Evolutionary conservation across 257 asterid species (phyloP), one percentile per base, ranked within the genome.

Genomic region (Primulina tabacum): DNA sequence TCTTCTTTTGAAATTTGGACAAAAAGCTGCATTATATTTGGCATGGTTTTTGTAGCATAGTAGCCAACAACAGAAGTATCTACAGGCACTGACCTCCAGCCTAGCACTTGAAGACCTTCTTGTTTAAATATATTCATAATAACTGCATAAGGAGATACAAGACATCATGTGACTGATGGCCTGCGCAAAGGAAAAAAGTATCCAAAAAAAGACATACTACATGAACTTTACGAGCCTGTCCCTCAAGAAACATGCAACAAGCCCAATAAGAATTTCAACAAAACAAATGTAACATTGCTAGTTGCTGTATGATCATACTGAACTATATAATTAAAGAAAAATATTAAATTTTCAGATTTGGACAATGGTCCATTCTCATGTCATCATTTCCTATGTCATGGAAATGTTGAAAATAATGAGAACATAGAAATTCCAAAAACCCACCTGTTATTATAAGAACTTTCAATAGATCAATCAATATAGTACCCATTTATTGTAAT

Each of bases 71-170:
- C 78, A 58, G 95, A 82, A 58, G 76, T 47, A 71, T 94, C 92
- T 53, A 91, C 88, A n/a, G 97, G 99, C 69, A 94, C 99, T 34
- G 89, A 69, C 82, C 99, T 83, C 99, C 99, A 94, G 73, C 96
- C 99, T 66, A 94, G 92, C 82, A 94, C 97, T 83, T 89, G 84
- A 79, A 94, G 97, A 76, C 99, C 99, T 85, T 94, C 99, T 71
- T 91, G 85, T 62, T 94, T 77, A 75, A 94, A 91, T 76, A 83
- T 84, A 73, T 76, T 80, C 67, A 83, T 9, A 69, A 94, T 86
- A 73, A 79, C 97, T 94, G 86, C 89, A 87, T 34, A 73, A 77
- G 71, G 26, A 71, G 76, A 69, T 62, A 71, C 71, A 30, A 67
- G 29, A 59, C 33, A 37, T 75, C 70, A 77, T 75, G 66, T 66